Evolutionary conservation across 75 land plant species (phyloP).

Genomic region (Azolla pinnata): DNA sequence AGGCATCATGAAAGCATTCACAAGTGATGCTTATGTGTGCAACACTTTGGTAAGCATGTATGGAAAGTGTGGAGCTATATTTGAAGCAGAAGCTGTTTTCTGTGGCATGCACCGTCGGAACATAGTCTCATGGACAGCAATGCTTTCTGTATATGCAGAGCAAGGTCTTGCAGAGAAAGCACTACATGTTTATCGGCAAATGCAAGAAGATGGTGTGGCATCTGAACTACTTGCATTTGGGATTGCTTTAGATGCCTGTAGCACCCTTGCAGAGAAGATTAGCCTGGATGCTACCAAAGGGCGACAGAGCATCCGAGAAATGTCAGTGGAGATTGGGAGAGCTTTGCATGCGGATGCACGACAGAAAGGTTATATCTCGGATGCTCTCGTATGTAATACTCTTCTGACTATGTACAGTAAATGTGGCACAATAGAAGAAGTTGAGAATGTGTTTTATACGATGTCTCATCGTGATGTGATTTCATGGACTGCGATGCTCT

Average conservation of each 20-base stretch:
- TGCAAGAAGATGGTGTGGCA: slow-evolving; percentile 10
- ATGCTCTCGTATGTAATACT: slow-evolving; percentile 9
- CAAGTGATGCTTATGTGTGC: slow-evolving; percentile 26
- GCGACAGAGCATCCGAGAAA: neutral
- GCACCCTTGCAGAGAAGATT: neutral
- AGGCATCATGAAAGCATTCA: neutral
- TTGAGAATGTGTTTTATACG: slow-evolving; percentile 7
- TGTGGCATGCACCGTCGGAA: neutral
- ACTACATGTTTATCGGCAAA: slow-evolving; percentile 21
- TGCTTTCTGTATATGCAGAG: slow-evolving; percentile 22
- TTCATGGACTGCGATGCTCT: slow-evolving; percentile 17
- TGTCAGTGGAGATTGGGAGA: slow-evolving; percentile 7
- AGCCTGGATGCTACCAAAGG: neutral
- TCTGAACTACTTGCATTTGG: slow-evolving; percentile 8
- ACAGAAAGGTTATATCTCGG: neutral
- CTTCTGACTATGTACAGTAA: slow-evolving; percentile 18
- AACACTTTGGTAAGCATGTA: slow-evolving; percentile 45
- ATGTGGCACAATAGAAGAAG: slow-evolving; percentile 8
- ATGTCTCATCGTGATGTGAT: slow-evolving; percentile 2
- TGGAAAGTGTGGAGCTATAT: slow-evolving; percentile 17
- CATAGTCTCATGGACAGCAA: slow-evolving; percentile 12
- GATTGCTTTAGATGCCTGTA: slow-evolving; percentile 14
- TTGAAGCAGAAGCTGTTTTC: slow-evolving; percentile 6
- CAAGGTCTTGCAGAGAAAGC: slow-evolving; percentile 28
- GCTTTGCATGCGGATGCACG: slow-evolving; percentile 4